Evolutionary conservation across 1,284 basidiomycete species (phyloP).

Genomic region (Sporisorium sorghi): DNA sequence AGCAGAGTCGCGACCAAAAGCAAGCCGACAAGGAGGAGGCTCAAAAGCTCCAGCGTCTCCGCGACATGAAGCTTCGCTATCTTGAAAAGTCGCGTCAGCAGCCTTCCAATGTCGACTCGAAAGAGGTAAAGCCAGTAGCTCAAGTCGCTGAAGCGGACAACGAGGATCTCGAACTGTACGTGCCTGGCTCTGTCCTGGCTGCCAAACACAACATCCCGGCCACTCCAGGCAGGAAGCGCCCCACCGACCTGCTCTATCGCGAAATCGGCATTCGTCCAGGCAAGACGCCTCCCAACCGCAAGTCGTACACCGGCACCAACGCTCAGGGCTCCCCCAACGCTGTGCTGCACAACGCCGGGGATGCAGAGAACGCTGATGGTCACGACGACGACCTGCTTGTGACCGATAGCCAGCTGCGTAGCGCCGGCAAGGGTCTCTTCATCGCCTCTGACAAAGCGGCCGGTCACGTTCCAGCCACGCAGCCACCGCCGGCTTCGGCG

Average conservation of each 20-base stretch:
- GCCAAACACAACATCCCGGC: conserved; percentile 37
- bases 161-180: conserved; percentile 27
- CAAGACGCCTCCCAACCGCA: conserved; percentile 22
- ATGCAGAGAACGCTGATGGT: conserved; percentile 15
- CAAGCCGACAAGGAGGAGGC: conserved; percentile 20
- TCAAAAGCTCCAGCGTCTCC: conserved; percentile 19
- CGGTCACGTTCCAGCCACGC: conserved; percentile 29
- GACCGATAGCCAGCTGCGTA: conserved; percentile 46
- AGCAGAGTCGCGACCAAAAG: conserved; percentile 26
- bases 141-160: conserved; percentile 5
- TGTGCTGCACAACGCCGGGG: conserved; percentile 1
- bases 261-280: conserved; percentile 34
- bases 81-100: conserved; percentile 32
- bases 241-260: conserved; percentile 38
- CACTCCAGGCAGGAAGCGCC: conserved; percentile 38
- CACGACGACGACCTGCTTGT: conserved; percentile 35
- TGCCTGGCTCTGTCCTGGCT: conserved; percentile 27
- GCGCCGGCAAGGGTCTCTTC: conserved; percentile 48
- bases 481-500: conserved; percentile 19
- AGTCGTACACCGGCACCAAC: conserved; percentile 27
- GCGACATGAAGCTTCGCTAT: conserved; percentile 33
- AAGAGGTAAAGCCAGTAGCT: background rate
- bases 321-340: conserved; percentile 41
- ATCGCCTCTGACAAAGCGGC: conserved; percentile 47
- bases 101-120: background rate